A percentile compares a stretch with the other conserved stretches of the same genome.
Conservation (phyloP, 306 rosid genomes). For the Senna siamea region DNA sequence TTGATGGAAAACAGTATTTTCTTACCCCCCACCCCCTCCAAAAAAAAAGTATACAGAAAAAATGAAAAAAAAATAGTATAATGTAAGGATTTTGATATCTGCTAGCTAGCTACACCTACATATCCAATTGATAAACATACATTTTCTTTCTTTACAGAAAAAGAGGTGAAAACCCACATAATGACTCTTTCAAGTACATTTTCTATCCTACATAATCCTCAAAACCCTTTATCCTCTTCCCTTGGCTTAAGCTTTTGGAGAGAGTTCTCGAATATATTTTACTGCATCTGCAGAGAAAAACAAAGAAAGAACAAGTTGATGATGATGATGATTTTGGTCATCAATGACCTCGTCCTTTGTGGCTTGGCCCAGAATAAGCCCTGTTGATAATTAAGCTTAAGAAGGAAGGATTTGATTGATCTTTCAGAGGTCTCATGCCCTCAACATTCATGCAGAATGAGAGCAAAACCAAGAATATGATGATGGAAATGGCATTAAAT, state of each 20-base stretch:
- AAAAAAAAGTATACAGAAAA: neutral
- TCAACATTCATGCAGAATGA: constrained; percentile 51
- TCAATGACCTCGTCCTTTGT: constrained; percentile 51
- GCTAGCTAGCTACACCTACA: neutral
- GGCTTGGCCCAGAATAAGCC: constrained; percentile 60
- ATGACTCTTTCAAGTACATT: neutral
- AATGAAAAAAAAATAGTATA: neutral
- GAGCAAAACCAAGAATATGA: constrained; percentile 53
- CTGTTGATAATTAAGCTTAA: constrained; percentile 22
- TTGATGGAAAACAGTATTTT: neutral
- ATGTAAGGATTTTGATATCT: neutral
- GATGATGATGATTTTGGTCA: neutral
- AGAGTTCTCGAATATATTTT: no score
- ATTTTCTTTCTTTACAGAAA: neutral
- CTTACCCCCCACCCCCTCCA: neutral
- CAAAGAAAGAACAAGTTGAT: neutral
- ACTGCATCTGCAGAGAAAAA: neutral
- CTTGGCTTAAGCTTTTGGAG: neutral
- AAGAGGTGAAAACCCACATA: neutral
- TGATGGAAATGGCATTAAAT: constrained; percentile 42
- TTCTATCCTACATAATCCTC: neutral
- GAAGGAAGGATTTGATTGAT: constrained; percentile 34
- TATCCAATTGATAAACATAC: neutral
- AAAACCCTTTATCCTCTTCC: neutral
- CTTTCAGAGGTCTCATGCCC: constrained; percentile 45